phyloP scores from a whole-genome alignment of 768 basidiomycete species.

The Harrya chromipes region DNA sequence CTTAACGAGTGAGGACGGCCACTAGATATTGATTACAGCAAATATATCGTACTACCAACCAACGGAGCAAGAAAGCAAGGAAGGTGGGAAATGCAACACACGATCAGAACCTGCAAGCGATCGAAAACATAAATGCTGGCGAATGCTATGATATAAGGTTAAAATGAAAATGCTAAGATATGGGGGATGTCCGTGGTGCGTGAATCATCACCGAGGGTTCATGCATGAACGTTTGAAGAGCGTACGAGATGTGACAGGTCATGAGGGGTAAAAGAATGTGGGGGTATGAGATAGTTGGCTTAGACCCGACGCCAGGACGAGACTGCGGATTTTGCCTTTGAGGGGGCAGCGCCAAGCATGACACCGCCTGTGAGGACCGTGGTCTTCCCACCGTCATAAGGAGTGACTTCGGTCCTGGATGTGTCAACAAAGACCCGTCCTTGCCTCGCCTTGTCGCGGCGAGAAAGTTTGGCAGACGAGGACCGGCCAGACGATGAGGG shows the following conservation, averaged over 20 bases:
- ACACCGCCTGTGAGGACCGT: slow-evolving; percentile 85
- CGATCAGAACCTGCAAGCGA: slow-evolving; percentile 22
- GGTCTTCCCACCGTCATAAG: slow-evolving; percentile 86
- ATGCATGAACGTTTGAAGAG: slow-evolving; percentile 15
- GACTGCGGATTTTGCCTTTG: slow-evolving; percentile 30
- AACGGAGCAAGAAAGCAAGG: slow-evolving; percentile 24
- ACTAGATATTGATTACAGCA: slow-evolving; percentile 28
- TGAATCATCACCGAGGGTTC: slow-evolving; percentile 27
- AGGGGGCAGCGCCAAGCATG: slow-evolving; percentile 65
- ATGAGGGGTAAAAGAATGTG: slow-evolving; percentile 26
- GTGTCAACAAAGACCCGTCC: slow-evolving; percentile 71
- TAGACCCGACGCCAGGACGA: slow-evolving; percentile 61
- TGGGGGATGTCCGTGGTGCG: slow-evolving; percentile 24
- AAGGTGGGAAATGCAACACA: slow-evolving; percentile 30
- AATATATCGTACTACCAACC: slow-evolving; percentile 23
- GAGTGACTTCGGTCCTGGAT: slow-evolving; percentile 74
- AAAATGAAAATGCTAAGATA: slow-evolving; percentile 33
- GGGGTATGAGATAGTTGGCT: slow-evolving; percentile 16
- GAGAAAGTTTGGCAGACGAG: slow-evolving; percentile 51
- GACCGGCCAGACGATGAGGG: slow-evolving; percentile 40
- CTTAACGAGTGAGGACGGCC: not conserved
- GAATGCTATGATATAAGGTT: slow-evolving; percentile 33
- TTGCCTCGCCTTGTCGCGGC: slow-evolving; percentile 66
- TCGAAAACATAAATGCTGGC: slow-evolving; percentile 21
- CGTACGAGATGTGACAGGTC: slow-evolving; percentile 22